Conservation (phyloP, 129 eudicot genomes). For the Arctium lappa region DNA sequence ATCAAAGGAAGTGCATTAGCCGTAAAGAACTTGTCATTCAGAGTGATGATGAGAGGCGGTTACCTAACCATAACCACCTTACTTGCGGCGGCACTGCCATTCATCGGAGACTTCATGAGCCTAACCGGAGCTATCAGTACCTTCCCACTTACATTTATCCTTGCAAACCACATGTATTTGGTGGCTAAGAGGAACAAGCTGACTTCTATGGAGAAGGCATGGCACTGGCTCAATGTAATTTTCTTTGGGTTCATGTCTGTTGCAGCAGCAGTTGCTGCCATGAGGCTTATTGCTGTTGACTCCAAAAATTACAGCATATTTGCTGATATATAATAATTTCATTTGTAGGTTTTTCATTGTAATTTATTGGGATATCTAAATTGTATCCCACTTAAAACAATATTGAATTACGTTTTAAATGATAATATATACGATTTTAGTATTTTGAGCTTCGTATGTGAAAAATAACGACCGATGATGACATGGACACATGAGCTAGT, state of each 20-base stretch:
- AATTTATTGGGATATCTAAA: conserved; percentile 24
- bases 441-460: background rate
- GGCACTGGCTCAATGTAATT: conserved; percentile 89
- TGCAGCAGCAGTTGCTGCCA: conserved; percentile 79
- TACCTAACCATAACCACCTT: conserved; percentile 64
- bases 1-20: conserved; percentile 73
- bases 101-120: conserved; percentile 94
- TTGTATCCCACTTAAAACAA: conserved; percentile 14
- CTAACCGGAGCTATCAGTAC: conserved; percentile 92
- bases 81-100: conserved; percentile 76
- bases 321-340: conserved; percentile 56
- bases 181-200: conserved; percentile 69
- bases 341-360: conserved; percentile 20
- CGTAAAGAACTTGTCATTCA: conserved; percentile 51
- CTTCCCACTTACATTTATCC: conserved; percentile 90
- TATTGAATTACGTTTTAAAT: conserved; percentile 5
- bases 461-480: background rate
- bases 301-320: conserved; percentile 69
- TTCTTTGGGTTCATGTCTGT: conserved; percentile 59
- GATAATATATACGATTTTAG: background rate
- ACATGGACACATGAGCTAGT: background rate
- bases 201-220: conserved; percentile 40
- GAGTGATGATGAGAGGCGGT: conserved; percentile 76
- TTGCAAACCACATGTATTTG: conserved; percentile 95
- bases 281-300: conserved; percentile 76